phyloP scores from a whole-genome alignment of 805 yeast genomes.

The Metschnikowia koreensis region DNA sequence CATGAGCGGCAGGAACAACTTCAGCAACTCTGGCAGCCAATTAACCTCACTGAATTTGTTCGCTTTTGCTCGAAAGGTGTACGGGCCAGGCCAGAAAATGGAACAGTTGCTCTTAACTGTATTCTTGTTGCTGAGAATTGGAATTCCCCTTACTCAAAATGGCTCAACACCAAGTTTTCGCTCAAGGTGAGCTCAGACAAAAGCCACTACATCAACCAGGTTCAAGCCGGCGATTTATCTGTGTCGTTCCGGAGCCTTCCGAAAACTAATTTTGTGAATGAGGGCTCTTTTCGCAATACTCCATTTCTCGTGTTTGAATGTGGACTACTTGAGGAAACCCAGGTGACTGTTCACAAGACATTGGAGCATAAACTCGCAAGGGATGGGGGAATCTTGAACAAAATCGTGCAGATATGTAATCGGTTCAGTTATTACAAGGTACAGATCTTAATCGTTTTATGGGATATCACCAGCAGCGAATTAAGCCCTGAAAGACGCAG shows the following conservation, averaged over 20 bases:
- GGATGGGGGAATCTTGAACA: constrained; percentile 37
- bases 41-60: constrained; percentile 38
- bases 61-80: constrained; percentile 28
- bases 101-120: constrained; percentile 30
- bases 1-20: constrained; percentile 31
- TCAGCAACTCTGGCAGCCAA: constrained; percentile 47
- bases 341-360: constrained; percentile 8
- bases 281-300: constrained; percentile 37
- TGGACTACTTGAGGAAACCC: constrained; percentile 37
- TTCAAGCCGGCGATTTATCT: constrained; percentile 25
- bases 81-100: constrained; percentile 20
- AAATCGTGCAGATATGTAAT: constrained; percentile 33
- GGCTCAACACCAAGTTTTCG: constrained; percentile 48
- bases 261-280: constrained; percentile 30
- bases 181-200: constrained; percentile 31
- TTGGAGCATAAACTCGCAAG: constrained; percentile 32
- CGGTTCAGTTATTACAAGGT: constrained; percentile 38
- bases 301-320: constrained; percentile 51
- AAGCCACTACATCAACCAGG: constrained; percentile 25
- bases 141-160: constrained; percentile 44
- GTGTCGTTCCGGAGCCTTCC: constrained; percentile 45
- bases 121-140: constrained; percentile 50
- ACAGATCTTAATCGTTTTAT: constrained; percentile 40
- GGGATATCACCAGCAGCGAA: constrained; percentile 34
- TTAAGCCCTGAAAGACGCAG: constrained; percentile 17